Evolutionary conservation across 2,329 filamentous ascomycete genomes (phyloP).

Genomic region (Lecanoromycetidae sp.): DNA sequence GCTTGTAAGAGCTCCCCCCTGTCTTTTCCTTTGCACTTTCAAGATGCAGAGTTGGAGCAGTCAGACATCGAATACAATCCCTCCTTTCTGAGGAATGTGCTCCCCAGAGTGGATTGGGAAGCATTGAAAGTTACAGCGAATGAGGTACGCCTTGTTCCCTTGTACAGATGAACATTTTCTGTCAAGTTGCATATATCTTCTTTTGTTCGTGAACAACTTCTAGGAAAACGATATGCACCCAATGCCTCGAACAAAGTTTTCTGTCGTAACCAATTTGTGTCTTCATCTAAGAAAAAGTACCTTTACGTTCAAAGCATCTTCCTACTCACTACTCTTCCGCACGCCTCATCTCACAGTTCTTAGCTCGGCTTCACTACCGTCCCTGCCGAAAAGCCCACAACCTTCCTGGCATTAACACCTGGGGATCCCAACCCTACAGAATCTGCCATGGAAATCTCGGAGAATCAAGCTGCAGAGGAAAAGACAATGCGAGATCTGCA

Average conservation of each 20-base stretch:
- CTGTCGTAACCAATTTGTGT: neutral
- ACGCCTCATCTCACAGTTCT: conserved; percentile 52
- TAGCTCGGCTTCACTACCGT: conserved; percentile 14
- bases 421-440: neutral
- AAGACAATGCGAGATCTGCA: conserved; percentile 68
- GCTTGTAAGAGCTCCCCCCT: conserved; percentile 69
- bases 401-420: neutral
- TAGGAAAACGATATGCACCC: no score
- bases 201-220: neutral
- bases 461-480: conserved; percentile 39
- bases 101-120: conserved; percentile 80
- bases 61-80: conserved; percentile 72
- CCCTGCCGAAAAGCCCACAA: conserved; percentile 11
- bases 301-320: neutral
- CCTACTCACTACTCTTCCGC: neutral
- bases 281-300: neutral
- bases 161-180: neutral
- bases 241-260: neutral
- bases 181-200: neutral
- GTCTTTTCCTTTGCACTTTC: conserved; percentile 84
- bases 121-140: conserved; percentile 62
- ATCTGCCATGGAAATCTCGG: neutral
- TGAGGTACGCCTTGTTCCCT: conserved; percentile 47
- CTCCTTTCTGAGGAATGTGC: conserved; percentile 67
- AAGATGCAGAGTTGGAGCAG: conserved; percentile 80